A percentile compares a stretch with the other conserved stretches of the same genome.
Conservation (phyloP, 768 basidiomycete species). For the Fomitopsis serialis region DNA sequence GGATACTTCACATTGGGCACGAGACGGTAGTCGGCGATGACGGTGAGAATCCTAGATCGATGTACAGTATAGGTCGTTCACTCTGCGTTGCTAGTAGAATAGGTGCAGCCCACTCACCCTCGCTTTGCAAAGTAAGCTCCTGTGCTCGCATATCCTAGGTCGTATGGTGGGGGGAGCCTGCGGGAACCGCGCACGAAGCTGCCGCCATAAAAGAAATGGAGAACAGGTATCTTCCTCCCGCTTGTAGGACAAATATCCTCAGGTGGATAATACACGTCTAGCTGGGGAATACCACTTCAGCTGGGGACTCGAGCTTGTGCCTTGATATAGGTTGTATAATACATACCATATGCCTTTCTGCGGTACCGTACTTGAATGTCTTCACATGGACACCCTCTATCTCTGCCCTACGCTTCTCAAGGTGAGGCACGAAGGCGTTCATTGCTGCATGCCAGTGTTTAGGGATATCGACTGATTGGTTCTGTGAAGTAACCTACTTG, state of each 20-base stretch:
- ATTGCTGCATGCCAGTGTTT: no score
- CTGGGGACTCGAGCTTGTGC: neutral
- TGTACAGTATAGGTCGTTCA: no score
- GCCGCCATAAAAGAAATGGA: conserved; percentile 67
- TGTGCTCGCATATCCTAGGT: conserved; percentile 50
- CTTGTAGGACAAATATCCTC: conserved; percentile 2
- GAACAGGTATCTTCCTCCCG: conserved; percentile 35
- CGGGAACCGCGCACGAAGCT: conserved; percentile 51
- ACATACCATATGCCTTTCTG: conserved; percentile 45
- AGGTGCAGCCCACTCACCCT: conserved; percentile 29
- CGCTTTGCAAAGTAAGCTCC: conserved; percentile 56
- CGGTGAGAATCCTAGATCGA: conserved; percentile 38
- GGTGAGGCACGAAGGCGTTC: conserved; percentile 40
- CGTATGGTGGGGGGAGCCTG: conserved; percentile 38
- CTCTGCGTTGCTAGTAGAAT: neutral
- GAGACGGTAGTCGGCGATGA: conserved; percentile 67
- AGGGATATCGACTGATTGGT: no score
- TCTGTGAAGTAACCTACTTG: no score
- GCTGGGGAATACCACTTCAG: conserved; percentile 4
- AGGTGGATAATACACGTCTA: conserved; percentile 61
- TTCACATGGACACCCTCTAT: conserved; percentile 45
- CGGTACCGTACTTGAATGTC: conserved; percentile 53
- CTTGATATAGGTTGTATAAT: neutral
- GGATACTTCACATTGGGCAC: conserved; percentile 55
- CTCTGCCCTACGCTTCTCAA: conserved; percentile 40